Conservation (phyloP, 2,329 filamentous ascomycete species). For the Penicillium sp. region DNA sequence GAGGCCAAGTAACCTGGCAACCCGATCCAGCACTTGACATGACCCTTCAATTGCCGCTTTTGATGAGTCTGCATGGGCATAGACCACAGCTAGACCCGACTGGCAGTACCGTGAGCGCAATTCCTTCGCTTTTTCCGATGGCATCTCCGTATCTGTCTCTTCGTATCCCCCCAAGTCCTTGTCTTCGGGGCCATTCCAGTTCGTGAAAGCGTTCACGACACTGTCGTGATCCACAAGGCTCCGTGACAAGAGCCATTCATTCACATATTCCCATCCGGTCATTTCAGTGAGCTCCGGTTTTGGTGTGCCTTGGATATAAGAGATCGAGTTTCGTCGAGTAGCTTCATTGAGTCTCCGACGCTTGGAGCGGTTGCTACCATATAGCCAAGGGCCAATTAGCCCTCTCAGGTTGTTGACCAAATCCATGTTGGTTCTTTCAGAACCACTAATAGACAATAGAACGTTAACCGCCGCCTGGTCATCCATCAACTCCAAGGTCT, state of each 20-base stretch:
- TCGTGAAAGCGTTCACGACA: constrained; percentile 50
- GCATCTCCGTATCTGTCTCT: constrained; percentile 40
- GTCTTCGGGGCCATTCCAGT: constrained; percentile 61
- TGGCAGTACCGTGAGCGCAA: constrained; percentile 55
- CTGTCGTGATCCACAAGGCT: constrained; percentile 52
- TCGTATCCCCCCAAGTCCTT: constrained; percentile 58
- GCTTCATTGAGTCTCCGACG: constrained; percentile 48
- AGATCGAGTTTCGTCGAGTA: constrained; percentile 28
- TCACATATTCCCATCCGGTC: constrained; percentile 57
- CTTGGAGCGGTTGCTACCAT: constrained; percentile 56
- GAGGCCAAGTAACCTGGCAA: constrained; percentile 52
- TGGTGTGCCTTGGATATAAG: constrained; percentile 20
- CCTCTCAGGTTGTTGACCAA: constrained; percentile 56
- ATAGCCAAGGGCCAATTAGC: constrained; percentile 63
- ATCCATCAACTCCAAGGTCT: constrained; percentile 53
- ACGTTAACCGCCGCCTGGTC: constrained; percentile 53
- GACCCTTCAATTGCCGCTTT: constrained; percentile 47
- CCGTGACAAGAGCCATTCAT: constrained; percentile 57
- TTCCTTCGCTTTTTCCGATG: constrained; percentile 44
- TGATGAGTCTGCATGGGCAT: constrained; percentile 50
- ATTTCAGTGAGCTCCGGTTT: constrained; percentile 23
- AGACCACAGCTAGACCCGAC: constrained; percentile 59
- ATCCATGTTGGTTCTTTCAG: constrained; percentile 36
- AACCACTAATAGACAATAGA: constrained; percentile 48
- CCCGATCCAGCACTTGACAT: constrained; percentile 50